Evolutionary conservation across 1,284 basidiomycete genomes (phyloP).

Genomic region (Ceratobasidium theobromae): DNA sequence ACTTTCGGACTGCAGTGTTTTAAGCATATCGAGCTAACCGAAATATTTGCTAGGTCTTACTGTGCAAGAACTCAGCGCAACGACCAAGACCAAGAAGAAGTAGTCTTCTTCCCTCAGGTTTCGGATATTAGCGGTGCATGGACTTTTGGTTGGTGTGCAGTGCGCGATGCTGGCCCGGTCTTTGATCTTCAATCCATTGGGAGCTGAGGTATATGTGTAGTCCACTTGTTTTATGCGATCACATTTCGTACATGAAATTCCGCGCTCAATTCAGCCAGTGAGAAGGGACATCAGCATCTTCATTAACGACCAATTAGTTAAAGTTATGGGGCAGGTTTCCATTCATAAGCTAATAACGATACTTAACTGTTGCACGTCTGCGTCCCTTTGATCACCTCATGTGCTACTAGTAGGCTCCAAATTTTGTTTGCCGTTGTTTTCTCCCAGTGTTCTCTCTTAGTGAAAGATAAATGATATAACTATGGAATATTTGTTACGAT

Average conservation of each 20-base stretch:
- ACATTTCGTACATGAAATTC: not conserved
- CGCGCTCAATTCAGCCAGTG: not conserved
- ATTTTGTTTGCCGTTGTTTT: too few relatives aligned
- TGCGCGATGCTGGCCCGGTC: slow-evolving; percentile 5
- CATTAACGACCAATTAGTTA: too few relatives aligned
- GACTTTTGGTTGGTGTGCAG: slow-evolving; percentile 15
- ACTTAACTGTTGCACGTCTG: too few relatives aligned
- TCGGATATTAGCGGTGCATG: slow-evolving; percentile 30
- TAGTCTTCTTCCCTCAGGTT: slow-evolving; percentile 38
- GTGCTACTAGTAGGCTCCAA: too few relatives aligned
- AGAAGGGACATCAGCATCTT: not conserved
- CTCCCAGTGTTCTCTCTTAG: too few relatives aligned
- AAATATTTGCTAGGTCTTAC: slow-evolving; percentile 36
- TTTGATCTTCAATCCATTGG: not conserved
- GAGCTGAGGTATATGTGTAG: slow-evolving; percentile 16
- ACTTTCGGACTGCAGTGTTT: not conserved
- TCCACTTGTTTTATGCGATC: slow-evolving; percentile 12
- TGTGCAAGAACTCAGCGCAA: slow-evolving; percentile 46
- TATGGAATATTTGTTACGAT: too few relatives aligned
- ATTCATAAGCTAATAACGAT: too few relatives aligned
- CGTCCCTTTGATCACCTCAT: too few relatives aligned
- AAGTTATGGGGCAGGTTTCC: too few relatives aligned
- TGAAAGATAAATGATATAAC: too few relatives aligned
- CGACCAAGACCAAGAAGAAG: slow-evolving; percentile 48
- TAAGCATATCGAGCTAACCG: not conserved